Conservation (phyloP, 495 filamentous ascomycete genomes). For the Collariella sp. region DNA sequence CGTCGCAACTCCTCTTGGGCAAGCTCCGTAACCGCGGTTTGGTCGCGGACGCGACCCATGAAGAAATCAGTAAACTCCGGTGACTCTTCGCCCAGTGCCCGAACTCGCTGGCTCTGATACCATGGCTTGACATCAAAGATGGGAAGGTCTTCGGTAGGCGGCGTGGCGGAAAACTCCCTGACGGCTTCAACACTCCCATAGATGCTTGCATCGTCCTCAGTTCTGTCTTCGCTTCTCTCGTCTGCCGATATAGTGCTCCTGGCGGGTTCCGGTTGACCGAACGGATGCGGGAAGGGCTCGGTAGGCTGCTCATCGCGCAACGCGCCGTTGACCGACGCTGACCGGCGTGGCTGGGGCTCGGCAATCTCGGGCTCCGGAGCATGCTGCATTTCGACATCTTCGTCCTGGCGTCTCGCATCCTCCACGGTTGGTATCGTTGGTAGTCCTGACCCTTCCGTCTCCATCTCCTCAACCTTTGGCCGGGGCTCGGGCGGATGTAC, state of each 20-base stretch:
- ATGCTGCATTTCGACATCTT: constrained; percentile 39
- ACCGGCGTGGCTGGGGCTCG: constrained; percentile 34
- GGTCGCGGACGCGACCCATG: constrained; percentile 20
- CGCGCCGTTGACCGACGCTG: constrained; percentile 32
- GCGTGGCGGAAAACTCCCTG: constrained; percentile 40
- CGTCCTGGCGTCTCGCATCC: constrained; percentile 16
- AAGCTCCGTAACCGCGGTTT: constrained; percentile 10
- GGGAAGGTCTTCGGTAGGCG: constrained; percentile 41
- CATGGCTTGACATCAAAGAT: constrained; percentile 34
- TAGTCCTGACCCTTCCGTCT: constrained; percentile 26
- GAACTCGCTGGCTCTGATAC: constrained; percentile 32
- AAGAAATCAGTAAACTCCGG: constrained; percentile 29
- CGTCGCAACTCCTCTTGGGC: constrained; percentile 26
- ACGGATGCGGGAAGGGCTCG: constrained; percentile 8
- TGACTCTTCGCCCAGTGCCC: constrained; percentile 24
- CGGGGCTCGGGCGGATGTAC: constrained; percentile 19
- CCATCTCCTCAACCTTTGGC: constrained; percentile 36
- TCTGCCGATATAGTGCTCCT: constrained; percentile 15
- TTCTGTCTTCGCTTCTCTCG: constrained; percentile 44
- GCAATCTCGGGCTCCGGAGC: constrained; percentile 34
- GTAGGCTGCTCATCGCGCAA: constrained; percentile 1
- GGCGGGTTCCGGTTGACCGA: constrained; percentile 12
- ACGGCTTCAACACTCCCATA: constrained; percentile 44
- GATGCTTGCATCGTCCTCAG: constrained; percentile 53
- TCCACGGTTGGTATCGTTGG: constrained; percentile 23